A percentile compares a stretch with the other conserved stretches of the same genome.
Evolutionary conservation across 164 flowering plant genomes (phyloP).

Genomic region (Berberis thunbergii): DNA sequence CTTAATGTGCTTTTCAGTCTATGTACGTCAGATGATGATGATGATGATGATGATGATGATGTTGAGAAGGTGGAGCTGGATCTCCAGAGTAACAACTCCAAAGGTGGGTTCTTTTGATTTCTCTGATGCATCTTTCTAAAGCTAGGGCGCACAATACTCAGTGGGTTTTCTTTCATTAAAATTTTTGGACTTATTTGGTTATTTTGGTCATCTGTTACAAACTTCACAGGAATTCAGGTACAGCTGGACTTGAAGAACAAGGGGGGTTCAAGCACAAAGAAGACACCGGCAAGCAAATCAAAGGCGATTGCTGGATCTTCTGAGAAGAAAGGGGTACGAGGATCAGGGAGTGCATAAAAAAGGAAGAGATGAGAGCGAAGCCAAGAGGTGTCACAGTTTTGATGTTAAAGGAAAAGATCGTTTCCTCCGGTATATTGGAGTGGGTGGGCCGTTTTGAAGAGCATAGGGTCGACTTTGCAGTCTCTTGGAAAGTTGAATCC

Average conservation of each 20-base stretch:
- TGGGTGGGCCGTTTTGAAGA: too few species aligned
- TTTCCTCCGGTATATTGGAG: too few species aligned
- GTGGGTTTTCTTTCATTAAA: too few species aligned
- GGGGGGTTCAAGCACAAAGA: constrained; percentile 42
- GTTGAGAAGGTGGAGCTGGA: constrained; percentile 49
- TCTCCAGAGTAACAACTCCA: constrained; percentile 48
- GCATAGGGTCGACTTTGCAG: too few species aligned
- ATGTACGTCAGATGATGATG: constrained; percentile 35
- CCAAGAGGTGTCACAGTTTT: too few species aligned
- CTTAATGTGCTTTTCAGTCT: too few species aligned
- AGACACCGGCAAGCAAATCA: constrained; percentile 41
- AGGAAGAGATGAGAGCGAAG: constrained; percentile 47
- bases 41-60: constrained; percentile 19
- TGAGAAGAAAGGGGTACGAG: constrained; percentile 34
- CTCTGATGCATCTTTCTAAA: too few species aligned
- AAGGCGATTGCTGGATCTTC: constrained; percentile 32
- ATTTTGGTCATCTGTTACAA: background rate
- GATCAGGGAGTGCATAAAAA: constrained; percentile 49
- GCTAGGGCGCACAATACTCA: too few species aligned
- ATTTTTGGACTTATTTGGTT: background rate
- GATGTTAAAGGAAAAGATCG: too few species aligned
- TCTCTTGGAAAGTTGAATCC: too few species aligned
- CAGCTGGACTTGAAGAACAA: constrained; percentile 59
- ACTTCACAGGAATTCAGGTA: constrained; percentile 54
- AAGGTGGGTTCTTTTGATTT: constrained; percentile 31